These are phyloP conservation scores for Cladosporium sp. DNA, from an alignment of 2,329 filamentous ascomycete species.

Conservation along the genomic window DNA sequence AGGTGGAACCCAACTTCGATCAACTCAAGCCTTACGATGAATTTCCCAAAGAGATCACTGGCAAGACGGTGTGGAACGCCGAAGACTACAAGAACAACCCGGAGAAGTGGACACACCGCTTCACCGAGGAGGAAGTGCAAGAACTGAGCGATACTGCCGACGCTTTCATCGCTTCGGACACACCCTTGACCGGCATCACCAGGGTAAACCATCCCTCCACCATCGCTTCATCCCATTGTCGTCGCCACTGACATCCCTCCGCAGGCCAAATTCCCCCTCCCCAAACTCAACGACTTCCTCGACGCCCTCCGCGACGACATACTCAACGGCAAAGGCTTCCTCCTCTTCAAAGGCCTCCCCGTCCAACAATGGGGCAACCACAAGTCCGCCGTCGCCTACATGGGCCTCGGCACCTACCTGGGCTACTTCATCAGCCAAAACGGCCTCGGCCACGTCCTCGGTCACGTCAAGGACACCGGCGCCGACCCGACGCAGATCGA, in stretches of 20 bases:
- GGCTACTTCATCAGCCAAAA: slow-evolving; percentile 89
- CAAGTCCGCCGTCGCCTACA: slow-evolving; percentile 83
- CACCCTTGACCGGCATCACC: slow-evolving; percentile 65
- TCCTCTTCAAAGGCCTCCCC: slow-evolving; percentile 79
- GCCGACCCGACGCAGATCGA: slow-evolving; percentile 77
- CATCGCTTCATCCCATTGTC: neutral
- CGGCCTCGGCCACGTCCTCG: slow-evolving; percentile 74
- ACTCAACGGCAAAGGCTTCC: slow-evolving; percentile 76
- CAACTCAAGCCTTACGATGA: slow-evolving; percentile 59
- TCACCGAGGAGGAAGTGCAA: slow-evolving; percentile 58
- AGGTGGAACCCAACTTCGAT: slow-evolving; percentile 63
- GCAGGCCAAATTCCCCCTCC: slow-evolving; percentile 55
- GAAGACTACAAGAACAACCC: slow-evolving; percentile 58
- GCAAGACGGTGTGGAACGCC: slow-evolving; percentile 65
- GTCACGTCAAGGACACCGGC: slow-evolving; percentile 83
- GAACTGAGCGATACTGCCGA: slow-evolving; percentile 65
- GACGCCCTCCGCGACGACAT: slow-evolving; percentile 54
- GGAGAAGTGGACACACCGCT: slow-evolving; percentile 66
- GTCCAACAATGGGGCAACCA: slow-evolving; percentile 67
- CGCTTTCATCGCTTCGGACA: slow-evolving; percentile 58
- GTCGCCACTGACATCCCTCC: neutral
- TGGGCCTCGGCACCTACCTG: slow-evolving; percentile 73
- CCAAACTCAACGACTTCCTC: slow-evolving; percentile 46
- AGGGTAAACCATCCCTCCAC: slow-evolving; percentile 36
- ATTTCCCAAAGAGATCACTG: slow-evolving; percentile 66